Evolutionary conservation across 352 stramenopile genomes (phyloP), one percentile per base, ranked within the genome.

Genomic region (Phytophthora europaea): DNA sequence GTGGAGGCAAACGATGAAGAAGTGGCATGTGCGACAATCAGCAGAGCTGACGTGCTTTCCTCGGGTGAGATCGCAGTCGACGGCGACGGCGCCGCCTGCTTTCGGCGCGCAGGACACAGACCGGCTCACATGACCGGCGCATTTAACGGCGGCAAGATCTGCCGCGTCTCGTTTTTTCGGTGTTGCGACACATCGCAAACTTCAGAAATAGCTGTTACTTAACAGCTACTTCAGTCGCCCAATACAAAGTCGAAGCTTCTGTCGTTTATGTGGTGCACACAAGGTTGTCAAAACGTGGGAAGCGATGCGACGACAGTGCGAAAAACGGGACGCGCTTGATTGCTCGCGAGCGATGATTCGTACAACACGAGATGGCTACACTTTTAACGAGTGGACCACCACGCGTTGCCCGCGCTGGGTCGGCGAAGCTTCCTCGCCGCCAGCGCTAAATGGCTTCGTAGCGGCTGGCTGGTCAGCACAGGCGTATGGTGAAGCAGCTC

Each of bases 111-210:
- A 40, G 50, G 18, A 67, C 22, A 50, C 13, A 45, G 31, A 48
- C 20, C 36, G 36, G 36, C 36, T 45, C 36, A 45, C 13, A 23
- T 54, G 54, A 65, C 33, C 28, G 43, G 33, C 55, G 22, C 54
- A 40, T 72, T 55, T 26, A 65, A 67, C 34, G 22, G 50, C 58
- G 56, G 48, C 28, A 62, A 36, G 65, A 71, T 61, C 52, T 70
- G 63, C 63, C 31, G 3, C 40, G 63, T 70, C 65, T 38, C 57
- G 26, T n/a, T 16, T 13, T 71, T 72, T 67, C 65, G 65, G 56
- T 72, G 65, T 33, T 67, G 45, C 55, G 65, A 55, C 65, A 59
- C 54, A 20, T 65, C 64, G 3, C n/a, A 47, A 72, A 67, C 65
- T 72, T 72, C 65, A 72, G 65, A 72, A 72, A 72, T 47, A 54